Evolutionary conservation across 2,329 filamentous ascomycete genomes (phyloP), one percentile per base, ranked within the genome.

Genomic region (Apiospora saccharicola): DNA sequence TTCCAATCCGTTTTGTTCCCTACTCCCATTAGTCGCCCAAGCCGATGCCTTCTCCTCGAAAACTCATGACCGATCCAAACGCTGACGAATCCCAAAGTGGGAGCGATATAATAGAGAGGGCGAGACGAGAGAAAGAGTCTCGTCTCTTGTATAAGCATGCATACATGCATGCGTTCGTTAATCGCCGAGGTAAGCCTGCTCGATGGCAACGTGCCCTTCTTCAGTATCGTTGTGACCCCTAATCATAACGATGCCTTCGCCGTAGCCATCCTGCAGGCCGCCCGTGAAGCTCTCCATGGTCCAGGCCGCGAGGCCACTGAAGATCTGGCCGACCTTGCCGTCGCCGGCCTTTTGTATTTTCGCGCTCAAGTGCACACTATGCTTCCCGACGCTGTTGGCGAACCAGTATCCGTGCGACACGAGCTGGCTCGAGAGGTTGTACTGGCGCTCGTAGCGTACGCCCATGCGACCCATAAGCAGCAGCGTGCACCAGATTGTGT

Each of bases 231-330:
- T 24, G 19, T 70, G 71, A 3, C 67, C 69, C 22, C 68, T 47
- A 44, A 79, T 75, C 71, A 77, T 73, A 37, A 71, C 71, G 49
- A 80, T 64, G 19, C 79, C 80, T 16, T 80, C 80, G 24, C 83
- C 82, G 86, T 87, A 83, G 7, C 92, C 91, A 75, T 94, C 90
- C 76, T 90, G 90, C 57, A 94, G 83, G 0, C 92, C 93, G 19
- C 90, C 91, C 1, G 90, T 86, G 69, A 94, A 82, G 26, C 90
- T 89, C 74, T 91, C 86, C 1, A 92, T 80, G 77, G 90, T 87
- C 89, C 91, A 94, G 3, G 87, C 79, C 3, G 87, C 85, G 13
- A 88, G 78, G 44, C 89, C 87, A 24, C 87, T 85, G 30, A 93
- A 78, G 3, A 85, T 83, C 73, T 90, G 86, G 0, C 91, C 90